These are phyloP conservation scores for Termitomyces sp. DNA, from an alignment of 768 basidiomycete species.

Conservation along the genomic window DNA sequence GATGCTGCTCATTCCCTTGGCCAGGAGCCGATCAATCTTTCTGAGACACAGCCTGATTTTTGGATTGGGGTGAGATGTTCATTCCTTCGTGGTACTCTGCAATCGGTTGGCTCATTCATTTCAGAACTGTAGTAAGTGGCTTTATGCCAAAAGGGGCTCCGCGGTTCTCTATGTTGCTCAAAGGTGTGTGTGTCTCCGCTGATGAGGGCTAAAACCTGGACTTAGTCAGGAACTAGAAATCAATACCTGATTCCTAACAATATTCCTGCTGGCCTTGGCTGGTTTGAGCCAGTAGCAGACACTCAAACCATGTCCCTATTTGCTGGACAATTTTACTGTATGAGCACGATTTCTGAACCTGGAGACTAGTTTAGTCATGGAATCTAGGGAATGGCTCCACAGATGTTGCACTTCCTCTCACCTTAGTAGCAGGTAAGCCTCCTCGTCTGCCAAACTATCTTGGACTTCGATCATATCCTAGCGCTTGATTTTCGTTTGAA, in stretches of 20 bases:
- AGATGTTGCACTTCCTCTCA: neutral
- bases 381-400: constrained; percentile 3
- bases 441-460: neutral
- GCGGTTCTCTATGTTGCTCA: constrained; percentile 44
- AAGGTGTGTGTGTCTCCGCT: constrained; percentile 21
- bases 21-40: constrained; percentile 63
- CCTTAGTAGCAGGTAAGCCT: neutral
- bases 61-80: constrained; percentile 59
- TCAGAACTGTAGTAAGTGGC: constrained; percentile 75
- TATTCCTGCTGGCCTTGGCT: constrained; percentile 34
- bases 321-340: neutral
- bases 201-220: neutral
- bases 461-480: constrained; percentile 12
- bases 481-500: constrained; percentile 72
- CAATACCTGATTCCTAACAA: neutral
- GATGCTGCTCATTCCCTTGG: constrained; percentile 82
- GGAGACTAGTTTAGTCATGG: neutral
- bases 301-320: constrained; percentile 50
- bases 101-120: neutral
- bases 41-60: constrained; percentile 58
- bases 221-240: neutral
- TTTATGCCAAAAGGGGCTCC: constrained; percentile 54
- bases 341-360: neutral
- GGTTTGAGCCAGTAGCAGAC: constrained; percentile 59
- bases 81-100: neutral